Evolutionary conservation across 1,284 basidiomycete genomes (phyloP).

Genomic region (Volvariella volvacea): DNA sequence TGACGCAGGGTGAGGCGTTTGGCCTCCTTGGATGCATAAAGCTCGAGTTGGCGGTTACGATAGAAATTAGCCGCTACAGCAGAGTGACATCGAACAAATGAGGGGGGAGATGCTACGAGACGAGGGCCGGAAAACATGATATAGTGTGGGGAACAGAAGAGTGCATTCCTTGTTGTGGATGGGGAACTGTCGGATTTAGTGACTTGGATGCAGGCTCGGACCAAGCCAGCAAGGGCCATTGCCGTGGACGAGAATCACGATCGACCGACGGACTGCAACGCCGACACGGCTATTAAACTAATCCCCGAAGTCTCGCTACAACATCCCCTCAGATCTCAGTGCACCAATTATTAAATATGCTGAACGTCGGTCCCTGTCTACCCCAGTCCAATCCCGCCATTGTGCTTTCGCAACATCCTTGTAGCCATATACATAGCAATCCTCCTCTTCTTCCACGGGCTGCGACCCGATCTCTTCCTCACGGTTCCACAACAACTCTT

Average conservation of each 20-base stretch:
- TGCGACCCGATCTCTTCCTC: conserved; percentile 45
- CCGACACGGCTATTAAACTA: no score
- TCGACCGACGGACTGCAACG: no score
- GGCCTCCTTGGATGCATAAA: conserved; percentile 73
- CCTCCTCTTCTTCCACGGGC: conserved; percentile 26
- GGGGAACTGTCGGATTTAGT: no score
- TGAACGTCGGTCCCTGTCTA: conserved; percentile 68
- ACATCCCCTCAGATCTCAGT: conserved; percentile 60
- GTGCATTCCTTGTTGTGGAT: no score
- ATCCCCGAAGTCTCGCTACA: conserved; percentile 26
- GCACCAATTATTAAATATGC: conserved; percentile 73
- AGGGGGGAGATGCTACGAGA: not conserved
- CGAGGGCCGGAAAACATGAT: not conserved
- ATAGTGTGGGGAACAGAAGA: not conserved
- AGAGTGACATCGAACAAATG: conserved; percentile 22
- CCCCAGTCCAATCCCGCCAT: conserved; percentile 65
- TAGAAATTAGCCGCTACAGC: conserved; percentile 73
- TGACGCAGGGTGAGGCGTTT: conserved; percentile 76
- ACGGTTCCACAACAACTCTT: conserved; percentile 69
- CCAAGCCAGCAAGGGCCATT: no score
- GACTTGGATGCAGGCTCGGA: no score
- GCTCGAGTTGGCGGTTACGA: conserved; percentile 77
- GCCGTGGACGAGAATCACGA: no score
- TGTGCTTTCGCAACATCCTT: conserved; percentile 39
- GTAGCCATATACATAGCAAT: conserved; percentile 48